Base-by-base conservation (phyloP, 768 basidiomycete species). In the Podaxis pistillaris region DNA sequence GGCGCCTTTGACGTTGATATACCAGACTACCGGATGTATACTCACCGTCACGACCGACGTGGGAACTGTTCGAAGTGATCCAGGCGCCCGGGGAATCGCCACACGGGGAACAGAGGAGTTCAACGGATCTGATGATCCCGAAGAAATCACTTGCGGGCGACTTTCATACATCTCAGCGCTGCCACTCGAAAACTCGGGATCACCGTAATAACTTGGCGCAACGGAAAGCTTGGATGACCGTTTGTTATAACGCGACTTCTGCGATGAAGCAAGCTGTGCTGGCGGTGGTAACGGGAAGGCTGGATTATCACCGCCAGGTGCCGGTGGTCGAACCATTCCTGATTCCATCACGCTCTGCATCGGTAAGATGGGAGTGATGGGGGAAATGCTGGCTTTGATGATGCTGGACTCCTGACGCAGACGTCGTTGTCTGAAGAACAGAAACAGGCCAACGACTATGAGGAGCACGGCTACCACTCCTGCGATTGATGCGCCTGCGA, bases 151-250 rank as follows among this genome's bases (percentile, higher is more conserved):
- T 30, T 30, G 28, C 28, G 28, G 28, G 28, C 52, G 67, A 69
- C 65, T 69, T 65, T 56, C 71, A 53, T 37, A 51, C 47, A 68
- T 67, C 33, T 74, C 66, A 40, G 13, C 13, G 40, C 60, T 64
- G n/a, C 66, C 65, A 63, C 66, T 70, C 22, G 54, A 15, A 13
- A 49, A 50, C 17, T 67, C 62, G 1, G 72, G 69, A 60, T 72
- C 68, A n/a, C 72, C 73, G 60, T 77, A 78, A 63, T 77, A 76
- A 65, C 76, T 78, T n/a, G 76, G 76, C 59, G 77, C 74, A 44
- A 78, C 75, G 1, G 76, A 77, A 55, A 62, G 61, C 22, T 9
- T 51, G 74, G 75, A 58, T 70, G 53, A 65, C 49, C 58, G 62
- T 60, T 56, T 46, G 11, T 51, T 49, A 24, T 38, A 41, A 17